phyloP scores from a whole-genome alignment of 2,329 filamentous ascomycete species.

The Penicillium hordei region DNA sequence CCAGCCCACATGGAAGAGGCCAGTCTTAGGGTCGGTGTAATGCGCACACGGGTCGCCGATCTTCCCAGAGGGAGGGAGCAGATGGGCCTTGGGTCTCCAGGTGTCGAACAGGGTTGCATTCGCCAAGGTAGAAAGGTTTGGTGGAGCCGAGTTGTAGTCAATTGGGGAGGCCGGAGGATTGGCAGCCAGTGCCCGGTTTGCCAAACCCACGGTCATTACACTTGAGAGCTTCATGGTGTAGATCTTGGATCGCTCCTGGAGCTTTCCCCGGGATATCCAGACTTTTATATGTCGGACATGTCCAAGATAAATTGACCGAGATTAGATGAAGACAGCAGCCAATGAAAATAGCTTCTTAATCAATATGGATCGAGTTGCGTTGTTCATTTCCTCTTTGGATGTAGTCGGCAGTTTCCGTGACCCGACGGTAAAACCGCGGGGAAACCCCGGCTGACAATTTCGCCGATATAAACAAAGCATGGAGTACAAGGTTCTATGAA shows the following conservation, averaged over 20 bases:
- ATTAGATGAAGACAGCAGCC: neutral
- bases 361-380: neutral
- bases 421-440: slow-evolving; percentile 7
- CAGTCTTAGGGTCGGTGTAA: slow-evolving; percentile 21
- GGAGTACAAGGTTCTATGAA: no score
- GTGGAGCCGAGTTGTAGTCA: slow-evolving; percentile 15
- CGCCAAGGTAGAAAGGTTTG: slow-evolving; percentile 18
- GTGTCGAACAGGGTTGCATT: slow-evolving; percentile 17
- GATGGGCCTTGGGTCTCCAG: slow-evolving; percentile 21
- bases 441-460: slow-evolving; percentile 7
- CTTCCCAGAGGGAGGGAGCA: slow-evolving; percentile 19
- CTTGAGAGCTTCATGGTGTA: slow-evolving; percentile 1
- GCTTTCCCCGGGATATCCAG: neutral
- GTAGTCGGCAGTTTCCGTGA: slow-evolving; percentile 2
- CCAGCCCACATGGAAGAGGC: slow-evolving; percentile 22
- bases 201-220: neutral
- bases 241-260: neutral
- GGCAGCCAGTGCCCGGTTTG: neutral
- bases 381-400: slow-evolving; percentile 6
- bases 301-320: neutral
- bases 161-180: neutral
- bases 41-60: slow-evolving; percentile 22
- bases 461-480: neutral
- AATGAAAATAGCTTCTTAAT: neutral
- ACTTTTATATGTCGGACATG: neutral